Evolutionary conservation across 371 early-diverging fungal species (phyloP), one percentile per base, ranked within the genome.

Genomic region (Mucor velutinosus): DNA sequence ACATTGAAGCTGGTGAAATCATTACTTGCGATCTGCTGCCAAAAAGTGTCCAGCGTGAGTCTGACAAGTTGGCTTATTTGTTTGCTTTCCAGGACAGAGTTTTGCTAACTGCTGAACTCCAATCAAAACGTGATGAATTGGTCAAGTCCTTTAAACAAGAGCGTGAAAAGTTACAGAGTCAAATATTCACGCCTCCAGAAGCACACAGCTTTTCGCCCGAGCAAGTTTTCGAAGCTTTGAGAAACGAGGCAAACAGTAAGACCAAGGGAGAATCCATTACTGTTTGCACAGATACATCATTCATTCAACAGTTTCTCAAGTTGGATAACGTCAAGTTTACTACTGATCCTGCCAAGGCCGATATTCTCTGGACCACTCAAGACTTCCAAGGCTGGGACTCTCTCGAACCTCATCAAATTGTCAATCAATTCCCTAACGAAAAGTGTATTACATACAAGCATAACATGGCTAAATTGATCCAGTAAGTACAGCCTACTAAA

Each of bases 341-440:
- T 6, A 74, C 79, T 19, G 71, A 78, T 5, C 71, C 71, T 43
- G 76, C 78, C 1, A 67, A 75, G 10, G 87, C 87, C 11, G 85
- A 87, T 60, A 76, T 87, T 47, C 68, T 87, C 19, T 87, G 87
- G 87, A 76, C 73, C 47, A 78, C 77, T 21, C 75, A 82, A 35
- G 85, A 84, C 29, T 85, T 85, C 61, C 69, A 69, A 60, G 81
- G 80, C 0, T 87, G 83, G 76, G 82, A 85, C 29, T 76, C 79
- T 47, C 66, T 87, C 56, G 75, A 75, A 45, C 58, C 79, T 23
- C 73, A 75, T 11, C 87, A 87, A 66, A 74, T 60, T 58, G 67
- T 87, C 43, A 87, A 86, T 66, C 87, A 86, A 62, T 72, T 83
- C 35, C 82, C 79, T 11, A 80, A 85, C 63, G 87, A 87, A 64